These are phyloP conservation scores for Hortaea sp. DNA, from an alignment of 2,329 filamentous ascomycete genomes.

Conservation along the genomic window DNA sequence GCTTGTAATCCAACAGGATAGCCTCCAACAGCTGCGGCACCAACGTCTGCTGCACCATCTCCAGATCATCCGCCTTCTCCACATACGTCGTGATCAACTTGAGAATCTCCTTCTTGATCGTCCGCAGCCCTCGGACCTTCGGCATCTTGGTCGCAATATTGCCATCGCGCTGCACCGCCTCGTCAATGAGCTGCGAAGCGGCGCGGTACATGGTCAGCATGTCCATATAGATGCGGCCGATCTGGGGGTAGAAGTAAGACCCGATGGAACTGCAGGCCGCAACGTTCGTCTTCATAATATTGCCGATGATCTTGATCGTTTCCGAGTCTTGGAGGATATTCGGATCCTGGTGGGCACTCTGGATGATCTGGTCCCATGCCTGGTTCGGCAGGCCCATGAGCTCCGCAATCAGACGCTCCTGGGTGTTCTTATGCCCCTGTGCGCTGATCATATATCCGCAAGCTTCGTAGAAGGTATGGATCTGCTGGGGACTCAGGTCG, in stretches of 20 bases:
- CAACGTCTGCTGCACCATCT: constrained; percentile 86
- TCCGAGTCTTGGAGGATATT: constrained; percentile 81
- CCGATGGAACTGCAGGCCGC: constrained; percentile 96
- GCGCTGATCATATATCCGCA: constrained; percentile 99
- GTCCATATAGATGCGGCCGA: constrained; percentile 92
- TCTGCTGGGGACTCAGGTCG: constrained; percentile 89
- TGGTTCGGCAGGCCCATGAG: constrained; percentile 88
- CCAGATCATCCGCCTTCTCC: constrained; percentile 91
- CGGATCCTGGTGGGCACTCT: constrained; percentile 73
- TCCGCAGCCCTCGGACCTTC: constrained; percentile 85
- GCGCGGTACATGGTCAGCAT: constrained; percentile 99
- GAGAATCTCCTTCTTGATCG: constrained; percentile 98
- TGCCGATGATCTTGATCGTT: constrained; percentile 96
- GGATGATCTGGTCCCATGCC: constrained; percentile 93
- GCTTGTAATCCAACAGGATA: constrained; percentile 90
- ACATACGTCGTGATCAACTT: constrained; percentile 98
- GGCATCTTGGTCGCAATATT: constrained; percentile 96
- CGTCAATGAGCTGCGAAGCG: constrained; percentile 91
- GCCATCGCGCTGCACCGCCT: constrained; percentile 76
- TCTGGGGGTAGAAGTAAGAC: constrained; percentile 95
- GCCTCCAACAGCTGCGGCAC: constrained; percentile 93
- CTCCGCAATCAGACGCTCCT: constrained; percentile 83
- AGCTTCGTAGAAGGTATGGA: constrained; percentile 98
- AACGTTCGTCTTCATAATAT: constrained; percentile 99
- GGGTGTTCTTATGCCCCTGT: constrained; percentile 87